Evolutionary conservation across 164 flowering plant species (phyloP).

Genomic region (Sedum album): DNA sequence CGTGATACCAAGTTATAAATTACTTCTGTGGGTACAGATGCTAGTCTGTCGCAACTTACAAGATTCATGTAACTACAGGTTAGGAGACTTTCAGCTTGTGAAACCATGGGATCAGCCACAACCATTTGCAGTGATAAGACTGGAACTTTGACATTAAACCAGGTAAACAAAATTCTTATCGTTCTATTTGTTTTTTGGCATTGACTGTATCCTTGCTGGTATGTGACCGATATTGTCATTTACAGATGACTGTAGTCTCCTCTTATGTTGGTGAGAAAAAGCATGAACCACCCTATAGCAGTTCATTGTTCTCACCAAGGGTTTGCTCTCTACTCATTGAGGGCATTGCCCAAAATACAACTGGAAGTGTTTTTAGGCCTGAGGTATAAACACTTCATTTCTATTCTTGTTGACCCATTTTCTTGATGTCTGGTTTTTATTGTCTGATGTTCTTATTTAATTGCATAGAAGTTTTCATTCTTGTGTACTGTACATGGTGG

Average conservation of each 20-base stretch:
- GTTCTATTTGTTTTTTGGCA: neutral
- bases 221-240: neutral
- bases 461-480: neutral
- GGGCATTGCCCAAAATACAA: slow-evolving; percentile 82
- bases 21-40: neutral
- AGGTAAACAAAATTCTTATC: slow-evolving; percentile 28
- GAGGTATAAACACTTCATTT: slow-evolving; percentile 36
- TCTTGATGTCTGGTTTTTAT: neutral
- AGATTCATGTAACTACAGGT: slow-evolving; percentile 37
- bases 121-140: slow-evolving; percentile 99
- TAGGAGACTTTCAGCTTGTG: slow-evolving; percentile 94
- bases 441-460: neutral
- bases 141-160: slow-evolving; percentile 87
- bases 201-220: neutral
- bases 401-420: neutral
- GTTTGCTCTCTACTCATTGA: slow-evolving; percentile 50
- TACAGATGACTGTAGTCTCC: slow-evolving; percentile 82
- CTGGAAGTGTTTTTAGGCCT: slow-evolving; percentile 70
- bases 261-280: slow-evolving; percentile 59
- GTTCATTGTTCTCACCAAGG: slow-evolving; percentile 30
- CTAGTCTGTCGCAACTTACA: neutral
- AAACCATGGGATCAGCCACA: slow-evolving; percentile 98
- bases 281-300: slow-evolving; percentile 41
- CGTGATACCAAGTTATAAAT: neutral
- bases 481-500: neutral